These are phyloP conservation scores for Mayamaea pseudoterrestris DNA, from an alignment of 108 stramenopile genomes.

Conservation along the genomic window DNA sequence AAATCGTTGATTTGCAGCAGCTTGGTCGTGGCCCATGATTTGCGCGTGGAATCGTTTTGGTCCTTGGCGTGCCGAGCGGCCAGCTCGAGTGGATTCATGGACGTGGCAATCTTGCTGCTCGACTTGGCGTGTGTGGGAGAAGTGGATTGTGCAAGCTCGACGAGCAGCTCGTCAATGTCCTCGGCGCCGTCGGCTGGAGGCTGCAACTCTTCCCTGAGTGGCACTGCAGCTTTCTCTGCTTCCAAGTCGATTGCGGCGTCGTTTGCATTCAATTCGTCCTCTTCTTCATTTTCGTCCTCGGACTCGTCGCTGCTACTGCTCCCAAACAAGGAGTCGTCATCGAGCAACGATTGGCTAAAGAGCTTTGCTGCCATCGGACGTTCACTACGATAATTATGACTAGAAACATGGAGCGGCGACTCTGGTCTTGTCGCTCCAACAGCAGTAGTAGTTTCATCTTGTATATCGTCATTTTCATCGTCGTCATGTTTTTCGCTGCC, in stretches of 20 bases:
- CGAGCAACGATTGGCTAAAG: slow-evolving; percentile 19
- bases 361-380: slow-evolving; percentile 12
- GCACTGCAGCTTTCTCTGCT: not conserved
- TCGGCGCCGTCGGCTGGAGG: not conserved
- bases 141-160: slow-evolving; percentile 20
- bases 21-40: slow-evolving; percentile 75
- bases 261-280: slow-evolving; percentile 5
- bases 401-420: too few species aligned
- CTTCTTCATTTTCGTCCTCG: slow-evolving; percentile 16
- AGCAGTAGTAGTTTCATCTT: not conserved
- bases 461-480: not conserved
- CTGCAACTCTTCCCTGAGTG: too few species aligned
- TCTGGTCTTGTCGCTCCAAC: not conserved
- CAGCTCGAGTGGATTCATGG: slow-evolving; percentile 26
- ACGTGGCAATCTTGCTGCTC: too few species aligned
- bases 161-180: slow-evolving; percentile 41
- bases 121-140: slow-evolving; percentile 4
- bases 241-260: not conserved
- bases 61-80: slow-evolving; percentile 18
- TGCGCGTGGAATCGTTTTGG: slow-evolving; percentile 32
- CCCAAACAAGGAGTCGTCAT: slow-evolving; percentile 80
- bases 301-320: slow-evolving; percentile 20
- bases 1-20: slow-evolving; percentile 51
- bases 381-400: too few species aligned
- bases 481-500: slow-evolving; percentile 14